These are phyloP conservation scores for Petunia hybrid DNA, from an alignment of 305 asterid genomes.

Conservation along the genomic window DNA sequence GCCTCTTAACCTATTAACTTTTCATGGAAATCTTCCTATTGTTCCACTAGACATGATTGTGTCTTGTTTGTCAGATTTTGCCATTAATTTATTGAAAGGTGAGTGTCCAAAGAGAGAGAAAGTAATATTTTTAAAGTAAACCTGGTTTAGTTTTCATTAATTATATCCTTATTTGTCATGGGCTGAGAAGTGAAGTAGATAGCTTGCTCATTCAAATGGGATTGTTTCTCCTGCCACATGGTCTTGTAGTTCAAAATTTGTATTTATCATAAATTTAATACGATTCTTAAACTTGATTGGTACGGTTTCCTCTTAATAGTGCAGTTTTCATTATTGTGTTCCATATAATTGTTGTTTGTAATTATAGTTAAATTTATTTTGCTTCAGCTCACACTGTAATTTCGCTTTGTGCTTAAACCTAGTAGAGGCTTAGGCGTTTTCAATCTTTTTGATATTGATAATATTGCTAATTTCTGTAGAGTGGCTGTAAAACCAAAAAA, in stretches of 20 bases:
- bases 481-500: slow-evolving; percentile 1
- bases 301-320: slow-evolving; percentile 17
- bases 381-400: background rate
- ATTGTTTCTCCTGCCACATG: slow-evolving; percentile 10
- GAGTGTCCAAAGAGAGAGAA: background rate
- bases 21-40: slow-evolving; percentile 22
- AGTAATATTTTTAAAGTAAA: slow-evolving; percentile 8
- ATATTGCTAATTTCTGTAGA: slow-evolving; percentile 1
- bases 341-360: background rate
- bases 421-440: background rate
- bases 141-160: background rate
- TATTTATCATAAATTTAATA: background rate
- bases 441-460: background rate
- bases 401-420: background rate
- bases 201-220: background rate
- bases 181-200: slow-evolving; percentile 10
- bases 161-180: background rate
- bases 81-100: slow-evolving; percentile 19
- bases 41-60: background rate
- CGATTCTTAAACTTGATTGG: slow-evolving; percentile 13
- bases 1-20: slow-evolving; percentile 10
- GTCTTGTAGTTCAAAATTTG: background rate
- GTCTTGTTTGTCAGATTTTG: background rate
- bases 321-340: background rate
- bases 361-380: background rate